Conservation (phyloP, 148 eudicot genomes). For the Camellia lanceoleosa region DNA sequence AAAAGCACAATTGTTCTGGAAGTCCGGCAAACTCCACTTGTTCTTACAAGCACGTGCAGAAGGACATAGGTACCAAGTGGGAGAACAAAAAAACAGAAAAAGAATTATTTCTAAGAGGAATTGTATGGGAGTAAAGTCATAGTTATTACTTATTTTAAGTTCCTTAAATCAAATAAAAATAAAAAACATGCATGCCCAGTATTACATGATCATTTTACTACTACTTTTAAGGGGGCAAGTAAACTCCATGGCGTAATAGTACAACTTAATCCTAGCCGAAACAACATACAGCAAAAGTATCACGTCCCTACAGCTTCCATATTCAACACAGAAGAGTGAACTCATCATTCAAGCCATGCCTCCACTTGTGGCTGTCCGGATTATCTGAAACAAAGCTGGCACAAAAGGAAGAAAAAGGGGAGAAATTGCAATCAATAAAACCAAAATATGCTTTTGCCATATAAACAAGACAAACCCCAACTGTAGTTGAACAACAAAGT, state of each 20-base stretch:
- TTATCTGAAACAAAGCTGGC: constrained; percentile 45
- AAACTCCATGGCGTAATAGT: too few species aligned
- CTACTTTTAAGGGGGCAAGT: too few species aligned
- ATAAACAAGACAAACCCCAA: neutral
- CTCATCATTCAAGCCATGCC: constrained; percentile 39
- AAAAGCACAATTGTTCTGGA: too few species aligned
- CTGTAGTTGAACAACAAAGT: neutral
- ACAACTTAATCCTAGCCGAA: too few species aligned
- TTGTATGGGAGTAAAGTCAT: neutral
- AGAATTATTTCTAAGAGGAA: neutral
- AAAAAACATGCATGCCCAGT: neutral
- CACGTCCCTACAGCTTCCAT: neutral
- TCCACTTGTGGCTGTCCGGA: constrained; percentile 27
- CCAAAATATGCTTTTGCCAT: neutral
- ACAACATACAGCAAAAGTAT: too few species aligned
- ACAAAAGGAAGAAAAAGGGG: constrained; percentile 2
- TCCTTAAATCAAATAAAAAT: neutral
- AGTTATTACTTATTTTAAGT: neutral
- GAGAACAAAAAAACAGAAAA: neutral
- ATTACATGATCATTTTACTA: neutral
- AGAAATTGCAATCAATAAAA: constrained; percentile 14
- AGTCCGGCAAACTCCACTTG: too few species aligned
- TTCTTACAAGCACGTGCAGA: too few species aligned
- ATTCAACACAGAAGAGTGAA: neutral
- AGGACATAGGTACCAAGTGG: too few species aligned